A percentile compares a stretch with the other conserved stretches of the same genome.
Conservation (phyloP, 768 basidiomycete species). For the Podaxis sp. region DNA sequence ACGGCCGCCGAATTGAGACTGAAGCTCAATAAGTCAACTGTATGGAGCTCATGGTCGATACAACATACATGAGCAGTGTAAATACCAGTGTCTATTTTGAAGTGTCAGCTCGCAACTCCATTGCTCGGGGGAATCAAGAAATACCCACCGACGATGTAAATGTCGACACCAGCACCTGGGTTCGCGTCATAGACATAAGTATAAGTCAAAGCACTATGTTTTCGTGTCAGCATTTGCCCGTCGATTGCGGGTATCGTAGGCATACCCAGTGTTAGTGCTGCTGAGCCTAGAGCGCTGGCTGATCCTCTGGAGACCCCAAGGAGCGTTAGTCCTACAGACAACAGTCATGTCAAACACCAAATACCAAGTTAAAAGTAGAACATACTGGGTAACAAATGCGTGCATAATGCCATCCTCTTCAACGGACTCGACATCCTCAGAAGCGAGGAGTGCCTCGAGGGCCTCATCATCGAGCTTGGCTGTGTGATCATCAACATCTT, state of each 20-base stretch:
- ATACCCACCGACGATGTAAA: slow-evolving; percentile 25
- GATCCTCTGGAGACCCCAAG: slow-evolving; percentile 34
- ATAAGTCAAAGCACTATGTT: slow-evolving; percentile 14
- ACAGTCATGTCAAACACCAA: background rate
- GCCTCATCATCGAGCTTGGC: background rate
- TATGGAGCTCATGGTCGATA: background rate
- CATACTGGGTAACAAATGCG: slow-evolving; percentile 23
- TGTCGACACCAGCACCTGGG: slow-evolving; percentile 22
- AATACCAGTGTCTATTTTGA: slow-evolving; percentile 13
- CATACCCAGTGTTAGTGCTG: slow-evolving; percentile 9
- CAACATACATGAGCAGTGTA: background rate
- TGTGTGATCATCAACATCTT: background rate
- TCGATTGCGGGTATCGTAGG: background rate
- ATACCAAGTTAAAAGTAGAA: background rate
- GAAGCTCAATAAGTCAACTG: background rate
- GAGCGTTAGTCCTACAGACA: slow-evolving; percentile 27
- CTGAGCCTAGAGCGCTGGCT: slow-evolving; percentile 19
- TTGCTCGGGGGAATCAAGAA: background rate
- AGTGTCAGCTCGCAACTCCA: background rate
- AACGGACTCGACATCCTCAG: slow-evolving; percentile 24
- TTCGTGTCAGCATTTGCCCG: background rate
- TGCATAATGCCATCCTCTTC: slow-evolving; percentile 28
- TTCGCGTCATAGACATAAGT: slow-evolving; percentile 7
- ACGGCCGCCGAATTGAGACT: slow-evolving; percentile 23
- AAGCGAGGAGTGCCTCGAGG: slow-evolving; percentile 22